Percentiles rank a stretch among this genome's conserved stretches.
phyloP scores from a whole-genome alignment of 2,329 filamentous ascomycete genomes.

The Sphaerulina populicola region DNA sequence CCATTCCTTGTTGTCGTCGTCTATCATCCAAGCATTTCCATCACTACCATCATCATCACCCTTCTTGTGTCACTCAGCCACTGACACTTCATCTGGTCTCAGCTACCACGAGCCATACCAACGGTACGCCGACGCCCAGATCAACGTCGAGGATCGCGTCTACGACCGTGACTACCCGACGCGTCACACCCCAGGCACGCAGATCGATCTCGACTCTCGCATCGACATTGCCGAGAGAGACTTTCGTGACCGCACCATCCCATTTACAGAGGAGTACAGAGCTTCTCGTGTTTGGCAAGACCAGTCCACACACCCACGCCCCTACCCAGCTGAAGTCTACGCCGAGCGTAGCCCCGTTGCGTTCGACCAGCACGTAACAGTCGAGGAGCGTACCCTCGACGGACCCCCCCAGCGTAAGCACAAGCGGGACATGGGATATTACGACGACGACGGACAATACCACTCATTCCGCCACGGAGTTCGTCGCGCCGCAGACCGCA shows the following conservation, averaged over 20 bases:
- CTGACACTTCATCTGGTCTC: constrained; percentile 20
- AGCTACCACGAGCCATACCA: constrained; percentile 51
- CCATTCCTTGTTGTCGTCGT: constrained; percentile 23
- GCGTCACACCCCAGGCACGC: constrained; percentile 43
- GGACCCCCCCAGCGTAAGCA: constrained; percentile 32
- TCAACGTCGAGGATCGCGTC: constrained; percentile 53
- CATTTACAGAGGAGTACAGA: constrained; percentile 35
- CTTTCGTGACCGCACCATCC: constrained; percentile 35
- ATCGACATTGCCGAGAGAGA: constrained; percentile 48
- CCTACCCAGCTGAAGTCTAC: constrained; percentile 34
- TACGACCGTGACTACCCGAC: constrained; percentile 42
- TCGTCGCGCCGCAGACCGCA: constrained; percentile 56
- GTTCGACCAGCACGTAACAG: constrained; percentile 42
- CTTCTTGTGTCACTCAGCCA: constrained; percentile 7
- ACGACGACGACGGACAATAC: constrained; percentile 70
- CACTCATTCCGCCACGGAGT: constrained; percentile 66
- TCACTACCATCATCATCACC: constrained; percentile 20
- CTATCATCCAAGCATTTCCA: constrained; percentile 16
- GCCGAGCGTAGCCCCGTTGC: constrained; percentile 32
- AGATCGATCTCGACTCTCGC: constrained; percentile 49
- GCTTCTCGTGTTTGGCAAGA: constrained; percentile 33
- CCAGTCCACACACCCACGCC: constrained; percentile 35
- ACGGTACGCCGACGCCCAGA: constrained; percentile 55
- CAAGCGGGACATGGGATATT: constrained; percentile 65
- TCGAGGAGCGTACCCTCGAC: constrained; percentile 47